These are phyloP conservation scores for Pulveroboletus sp. DNA, from an alignment of 768 basidiomycete genomes.

Conservation along the genomic window DNA sequence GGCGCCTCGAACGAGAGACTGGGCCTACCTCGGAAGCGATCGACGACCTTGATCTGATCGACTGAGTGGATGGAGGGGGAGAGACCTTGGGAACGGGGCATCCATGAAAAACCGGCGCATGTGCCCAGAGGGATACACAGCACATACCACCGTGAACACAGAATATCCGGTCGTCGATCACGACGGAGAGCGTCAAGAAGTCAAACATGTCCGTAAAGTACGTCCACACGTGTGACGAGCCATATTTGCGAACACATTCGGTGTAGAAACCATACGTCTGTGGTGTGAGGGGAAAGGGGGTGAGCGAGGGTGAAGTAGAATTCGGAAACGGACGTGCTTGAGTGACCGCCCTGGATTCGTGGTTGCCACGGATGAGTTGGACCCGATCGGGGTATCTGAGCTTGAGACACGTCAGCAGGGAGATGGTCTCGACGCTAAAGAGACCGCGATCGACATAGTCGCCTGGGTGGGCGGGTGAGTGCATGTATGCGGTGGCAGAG, in stretches of 20 bases:
- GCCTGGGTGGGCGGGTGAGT: slow-evolving; percentile 44
- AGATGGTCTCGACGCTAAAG: slow-evolving; percentile 98
- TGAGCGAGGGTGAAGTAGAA: neutral
- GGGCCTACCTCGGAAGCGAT: slow-evolving; percentile 85
- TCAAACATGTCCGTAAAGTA: slow-evolving; percentile 99
- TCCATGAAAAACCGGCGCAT: slow-evolving; percentile 1
- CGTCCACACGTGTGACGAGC: slow-evolving; percentile 93
- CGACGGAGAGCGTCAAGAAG: slow-evolving; percentile 93
- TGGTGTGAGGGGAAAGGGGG: slow-evolving; percentile 15
- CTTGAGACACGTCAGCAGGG: slow-evolving; percentile 93
- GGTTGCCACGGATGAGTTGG: slow-evolving; percentile 95
- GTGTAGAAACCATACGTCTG: slow-evolving; percentile 99
- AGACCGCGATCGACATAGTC: slow-evolving; percentile 98
- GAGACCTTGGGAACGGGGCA: slow-evolving; percentile 52
- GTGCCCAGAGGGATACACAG: neutral
- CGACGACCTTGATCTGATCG: slow-evolving; percentile 99
- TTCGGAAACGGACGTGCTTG: slow-evolving; percentile 57
- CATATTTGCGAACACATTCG: slow-evolving; percentile 97
- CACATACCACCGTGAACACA: slow-evolving; percentile 92
- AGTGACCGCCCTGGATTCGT: slow-evolving; percentile 96
- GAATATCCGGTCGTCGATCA: slow-evolving; percentile 98
- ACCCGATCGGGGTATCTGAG: slow-evolving; percentile 95
- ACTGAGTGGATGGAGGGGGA: slow-evolving; percentile 98
- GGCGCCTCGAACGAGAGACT: slow-evolving; percentile 16
- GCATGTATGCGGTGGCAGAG: neutral